Conservation (phyloP, 768 basidiomycete genomes). For the Rhodotorula taiwanensis region DNA sequence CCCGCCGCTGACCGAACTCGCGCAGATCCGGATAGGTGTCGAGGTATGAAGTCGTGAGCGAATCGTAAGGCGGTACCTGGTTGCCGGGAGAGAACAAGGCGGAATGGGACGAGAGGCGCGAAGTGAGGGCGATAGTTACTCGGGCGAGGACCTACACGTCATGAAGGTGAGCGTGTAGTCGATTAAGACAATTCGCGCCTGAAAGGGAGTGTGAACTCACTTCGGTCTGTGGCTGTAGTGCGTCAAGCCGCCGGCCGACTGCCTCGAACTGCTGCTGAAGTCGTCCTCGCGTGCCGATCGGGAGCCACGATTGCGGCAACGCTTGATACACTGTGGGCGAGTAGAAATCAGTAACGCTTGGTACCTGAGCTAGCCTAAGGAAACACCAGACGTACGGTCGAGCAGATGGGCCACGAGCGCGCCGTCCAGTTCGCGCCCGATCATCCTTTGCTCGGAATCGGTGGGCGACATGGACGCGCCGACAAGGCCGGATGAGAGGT, state of each 20-base stretch:
- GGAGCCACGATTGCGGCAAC: constrained; percentile 30
- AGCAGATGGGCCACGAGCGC: constrained; percentile 28
- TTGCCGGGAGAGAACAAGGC: constrained; percentile 14
- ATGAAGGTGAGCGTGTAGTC: too few species aligned
- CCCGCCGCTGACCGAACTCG: constrained; percentile 21
- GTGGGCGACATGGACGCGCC: too few species aligned
- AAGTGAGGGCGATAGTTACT: constrained; percentile 33
- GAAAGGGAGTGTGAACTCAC: too few species aligned
- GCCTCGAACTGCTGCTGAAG: constrained; percentile 24
- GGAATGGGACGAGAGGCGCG: constrained; percentile 30
- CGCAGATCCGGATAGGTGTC: constrained; percentile 15
- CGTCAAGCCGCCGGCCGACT: constrained; percentile 9
- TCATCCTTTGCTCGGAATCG: too few species aligned
- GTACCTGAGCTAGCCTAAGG: neutral
- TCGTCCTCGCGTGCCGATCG: constrained; percentile 9
- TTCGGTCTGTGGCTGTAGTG: neutral
- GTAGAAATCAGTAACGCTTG: neutral
- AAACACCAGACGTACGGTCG: neutral
- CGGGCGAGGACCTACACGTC: constrained; percentile 29
- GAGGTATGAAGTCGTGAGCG: constrained; percentile 16
- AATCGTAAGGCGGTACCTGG: constrained; percentile 11
- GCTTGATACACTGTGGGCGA: constrained; percentile 23
- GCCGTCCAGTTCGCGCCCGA: constrained; percentile 13
- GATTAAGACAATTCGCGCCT: too few species aligned
- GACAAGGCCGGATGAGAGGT: too few species aligned